Evolutionary conservation across 2,329 filamentous ascomycete genomes (phyloP).

Genomic region (Blastomyces percursus): DNA sequence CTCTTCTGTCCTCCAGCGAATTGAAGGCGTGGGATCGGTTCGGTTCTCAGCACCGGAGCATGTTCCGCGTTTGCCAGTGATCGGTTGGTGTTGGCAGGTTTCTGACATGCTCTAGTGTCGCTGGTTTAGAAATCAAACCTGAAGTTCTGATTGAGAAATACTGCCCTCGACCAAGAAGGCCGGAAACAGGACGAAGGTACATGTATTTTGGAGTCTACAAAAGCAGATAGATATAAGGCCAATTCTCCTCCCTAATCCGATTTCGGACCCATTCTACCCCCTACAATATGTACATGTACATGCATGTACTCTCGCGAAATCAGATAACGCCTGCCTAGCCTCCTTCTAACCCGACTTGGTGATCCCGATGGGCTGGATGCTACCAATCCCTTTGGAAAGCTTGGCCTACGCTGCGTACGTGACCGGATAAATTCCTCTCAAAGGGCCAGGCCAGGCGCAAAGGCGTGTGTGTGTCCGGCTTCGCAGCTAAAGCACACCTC

Average conservation of each 20-base stretch:
- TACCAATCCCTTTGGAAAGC: neutral
- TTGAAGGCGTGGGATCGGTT: neutral
- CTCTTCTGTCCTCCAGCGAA: neutral
- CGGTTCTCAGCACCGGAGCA: neutral
- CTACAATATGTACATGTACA: no score
- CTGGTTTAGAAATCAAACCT: neutral
- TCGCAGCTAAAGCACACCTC: neutral
- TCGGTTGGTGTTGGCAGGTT: neutral
- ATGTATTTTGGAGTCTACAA: neutral
- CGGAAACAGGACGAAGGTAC: neutral
- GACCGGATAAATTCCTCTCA: neutral
- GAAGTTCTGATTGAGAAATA: neutral
- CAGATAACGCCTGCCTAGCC: neutral
- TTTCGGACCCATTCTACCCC: neutral
- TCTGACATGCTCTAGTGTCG: neutral
- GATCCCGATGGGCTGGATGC: neutral
- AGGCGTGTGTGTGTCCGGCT: neutral
- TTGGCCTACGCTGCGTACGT: neutral
- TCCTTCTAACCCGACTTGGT: neutral
- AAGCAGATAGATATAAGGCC: no score
- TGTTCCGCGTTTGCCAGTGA: neutral
- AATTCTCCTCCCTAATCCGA: no score
- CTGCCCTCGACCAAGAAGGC: neutral
- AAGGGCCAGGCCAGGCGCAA: neutral
- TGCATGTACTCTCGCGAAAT: neutral